These are phyloP conservation scores for Paramarasmius palmivorus DNA, from an alignment of 1,284 basidiomycete species.

Conservation along the genomic window DNA sequence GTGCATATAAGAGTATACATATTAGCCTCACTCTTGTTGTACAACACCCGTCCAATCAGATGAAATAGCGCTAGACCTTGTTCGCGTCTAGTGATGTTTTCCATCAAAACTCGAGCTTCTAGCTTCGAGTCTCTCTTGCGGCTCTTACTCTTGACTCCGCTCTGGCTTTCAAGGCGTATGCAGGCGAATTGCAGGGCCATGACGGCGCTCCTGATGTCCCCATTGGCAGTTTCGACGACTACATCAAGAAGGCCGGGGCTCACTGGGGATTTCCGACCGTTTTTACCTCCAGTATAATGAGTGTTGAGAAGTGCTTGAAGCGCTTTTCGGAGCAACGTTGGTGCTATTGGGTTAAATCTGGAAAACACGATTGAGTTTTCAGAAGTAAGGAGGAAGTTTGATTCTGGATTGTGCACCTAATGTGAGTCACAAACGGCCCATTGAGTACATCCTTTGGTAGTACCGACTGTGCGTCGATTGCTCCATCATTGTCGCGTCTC, in stretches of 20 bases:
- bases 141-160: slow-evolving; percentile 21
- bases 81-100: slow-evolving; percentile 79
- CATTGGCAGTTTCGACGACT: slow-evolving; percentile 79
- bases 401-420: slow-evolving; percentile 53
- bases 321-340: slow-evolving; percentile 82
- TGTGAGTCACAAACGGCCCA: slow-evolving; percentile 70
- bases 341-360: slow-evolving; percentile 91
- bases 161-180: slow-evolving; percentile 29
- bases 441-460: slow-evolving; percentile 61
- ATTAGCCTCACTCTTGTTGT: slow-evolving; percentile 82
- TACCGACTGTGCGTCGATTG: slow-evolving; percentile 70
- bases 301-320: slow-evolving; percentile 63
- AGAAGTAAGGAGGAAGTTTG: background rate
- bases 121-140: slow-evolving; percentile 31
- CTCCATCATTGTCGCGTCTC: slow-evolving; percentile 46
- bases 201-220: slow-evolving; percentile 91
- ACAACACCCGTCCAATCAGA: slow-evolving; percentile 89
- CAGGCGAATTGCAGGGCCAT: slow-evolving; percentile 90
- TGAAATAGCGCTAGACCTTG: slow-evolving; percentile 90
- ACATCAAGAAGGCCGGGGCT: slow-evolving; percentile 48
- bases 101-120: slow-evolving; percentile 43
- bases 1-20: background rate
- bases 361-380: slow-evolving; percentile 4
- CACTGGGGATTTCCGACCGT: slow-evolving; percentile 22
- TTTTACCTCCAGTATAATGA: slow-evolving; percentile 57